Evolutionary conservation across 257 asterid genomes (phyloP).

Genomic region (Solanum arcanum): DNA sequence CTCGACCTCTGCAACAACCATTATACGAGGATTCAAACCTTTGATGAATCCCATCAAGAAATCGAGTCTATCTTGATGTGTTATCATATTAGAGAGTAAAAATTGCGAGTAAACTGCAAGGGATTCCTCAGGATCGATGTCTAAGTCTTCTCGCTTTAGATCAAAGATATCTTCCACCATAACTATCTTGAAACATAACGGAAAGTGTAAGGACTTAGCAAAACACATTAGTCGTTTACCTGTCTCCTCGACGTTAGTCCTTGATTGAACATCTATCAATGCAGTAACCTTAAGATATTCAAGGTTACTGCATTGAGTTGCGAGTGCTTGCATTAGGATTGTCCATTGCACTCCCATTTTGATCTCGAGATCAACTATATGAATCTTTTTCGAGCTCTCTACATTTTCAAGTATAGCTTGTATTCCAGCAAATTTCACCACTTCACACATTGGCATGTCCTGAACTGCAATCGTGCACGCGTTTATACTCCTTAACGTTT

Average conservation of each 20-base stretch:
- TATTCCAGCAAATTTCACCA: slow-evolving; percentile 35
- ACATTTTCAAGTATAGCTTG: slow-evolving; percentile 46
- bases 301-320: slow-evolving; percentile 8
- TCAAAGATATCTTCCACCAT: slow-evolving; percentile 27
- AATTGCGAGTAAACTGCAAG: slow-evolving; percentile 26
- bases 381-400: slow-evolving; percentile 28
- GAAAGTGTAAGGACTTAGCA: slow-evolving; percentile 33
- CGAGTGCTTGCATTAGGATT: slow-evolving; percentile 59
- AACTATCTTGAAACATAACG: slow-evolving; percentile 23
- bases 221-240: slow-evolving; percentile 29
- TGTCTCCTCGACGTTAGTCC: slow-evolving; percentile 31
- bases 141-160: slow-evolving; percentile 9
- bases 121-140: slow-evolving; percentile 27
- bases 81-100: slow-evolving; percentile 20
- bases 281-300: slow-evolving; percentile 52
- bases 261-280: slow-evolving; percentile 14
- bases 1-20: slow-evolving; percentile 10
- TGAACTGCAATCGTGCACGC: slow-evolving; percentile 13
- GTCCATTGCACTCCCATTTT: slow-evolving; percentile 37
- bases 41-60: slow-evolving; percentile 18
- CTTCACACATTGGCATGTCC: slow-evolving; percentile 29
- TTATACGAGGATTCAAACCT: slow-evolving; percentile 3
- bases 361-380: slow-evolving; percentile 41
- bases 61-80: slow-evolving; percentile 21
- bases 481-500: neutral